Conservation (phyloP, 2,329 filamentous ascomycete genomes). For the Proliferodiscus dingleyae region DNA sequence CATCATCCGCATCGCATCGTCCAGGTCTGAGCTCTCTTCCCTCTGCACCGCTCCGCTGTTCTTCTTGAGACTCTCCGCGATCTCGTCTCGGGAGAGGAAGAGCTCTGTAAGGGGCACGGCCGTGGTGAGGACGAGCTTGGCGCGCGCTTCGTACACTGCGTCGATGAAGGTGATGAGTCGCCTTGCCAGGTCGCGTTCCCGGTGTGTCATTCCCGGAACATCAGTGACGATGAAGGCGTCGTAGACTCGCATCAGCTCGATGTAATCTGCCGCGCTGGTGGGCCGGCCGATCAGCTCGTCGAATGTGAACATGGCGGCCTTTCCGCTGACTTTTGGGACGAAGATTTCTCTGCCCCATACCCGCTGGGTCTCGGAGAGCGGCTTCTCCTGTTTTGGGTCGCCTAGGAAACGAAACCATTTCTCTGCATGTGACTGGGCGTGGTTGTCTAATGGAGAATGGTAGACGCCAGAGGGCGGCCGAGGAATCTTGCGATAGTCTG, state of each 20-base stretch:
- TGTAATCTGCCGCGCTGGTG: conserved; percentile 89
- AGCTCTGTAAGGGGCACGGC: conserved; percentile 79
- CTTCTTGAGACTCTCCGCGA: conserved; percentile 54
- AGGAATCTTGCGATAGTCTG: conserved; percentile 96
- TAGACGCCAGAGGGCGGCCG: conserved; percentile 91
- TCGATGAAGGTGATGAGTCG: conserved; percentile 98
- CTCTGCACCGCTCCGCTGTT: conserved; percentile 37
- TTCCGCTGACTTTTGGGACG: conserved; percentile 83
- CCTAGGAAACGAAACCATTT: conserved; percentile 96
- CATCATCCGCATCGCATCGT: conserved; percentile 69
- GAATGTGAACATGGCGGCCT: conserved; percentile 87
- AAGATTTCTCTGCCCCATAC: conserved; percentile 92
- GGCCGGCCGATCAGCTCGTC: conserved; percentile 84
- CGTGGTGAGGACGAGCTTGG: conserved; percentile 92
- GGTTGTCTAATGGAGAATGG: conserved; percentile 76
- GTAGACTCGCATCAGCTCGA: conserved; percentile 86
- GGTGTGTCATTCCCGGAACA: conserved; percentile 85
- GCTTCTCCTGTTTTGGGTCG: conserved; percentile 69
- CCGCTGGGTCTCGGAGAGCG: conserved; percentile 71
- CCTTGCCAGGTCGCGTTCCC: conserved; percentile 79
- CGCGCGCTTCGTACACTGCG: conserved; percentile 85
- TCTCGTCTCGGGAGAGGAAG: conserved; percentile 71
- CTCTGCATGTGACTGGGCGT: conserved; percentile 75
- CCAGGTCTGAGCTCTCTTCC: conserved; percentile 39
- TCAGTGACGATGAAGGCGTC: conserved; percentile 90